phyloP scores from a whole-genome alignment of 257 asterid genomes.

The Ophiorrhiza pumila region DNA sequence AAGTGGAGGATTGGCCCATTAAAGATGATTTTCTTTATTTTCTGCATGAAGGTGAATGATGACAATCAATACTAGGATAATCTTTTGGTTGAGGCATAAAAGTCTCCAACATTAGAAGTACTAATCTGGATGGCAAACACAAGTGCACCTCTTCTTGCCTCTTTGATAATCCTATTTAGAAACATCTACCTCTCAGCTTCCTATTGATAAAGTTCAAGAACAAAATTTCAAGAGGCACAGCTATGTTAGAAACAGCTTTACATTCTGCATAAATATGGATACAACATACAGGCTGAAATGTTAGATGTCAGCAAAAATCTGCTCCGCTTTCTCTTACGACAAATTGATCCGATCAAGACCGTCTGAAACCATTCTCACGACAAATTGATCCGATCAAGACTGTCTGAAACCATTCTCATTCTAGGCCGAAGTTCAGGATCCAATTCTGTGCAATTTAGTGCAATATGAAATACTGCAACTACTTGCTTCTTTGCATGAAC shows the following conservation, averaged over 20 bases:
- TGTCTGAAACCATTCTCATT: slow-evolving; percentile 81
- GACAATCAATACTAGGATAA: neutral
- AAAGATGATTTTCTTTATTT: too few relatives aligned
- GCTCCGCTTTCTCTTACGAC: slow-evolving; percentile 21
- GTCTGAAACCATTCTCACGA: slow-evolving; percentile 75
- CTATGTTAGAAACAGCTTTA: neutral
- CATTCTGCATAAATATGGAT: slow-evolving; percentile 1
- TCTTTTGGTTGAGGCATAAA: neutral
- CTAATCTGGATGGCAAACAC: neutral
- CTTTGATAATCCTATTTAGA: neutral
- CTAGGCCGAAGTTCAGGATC: slow-evolving; percentile 88
- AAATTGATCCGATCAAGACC: slow-evolving; percentile 67
- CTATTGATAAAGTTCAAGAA: neutral
- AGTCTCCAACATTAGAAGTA: neutral
- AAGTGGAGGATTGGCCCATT: too few relatives aligned
- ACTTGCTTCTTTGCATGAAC: slow-evolving; percentile 88
- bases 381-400: slow-evolving; percentile 65
- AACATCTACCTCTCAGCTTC: neutral
- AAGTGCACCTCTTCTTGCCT: neutral
- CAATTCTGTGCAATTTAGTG: slow-evolving; percentile 67
- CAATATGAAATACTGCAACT: slow-evolving; percentile 72
- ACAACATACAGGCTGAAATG: neutral
- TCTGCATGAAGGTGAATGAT: neutral
- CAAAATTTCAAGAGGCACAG: neutral
- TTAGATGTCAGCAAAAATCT: slow-evolving; percentile 12